Conservation (phyloP, 441 rosid genomes). For the Gossypium schwendimanii region DNA sequence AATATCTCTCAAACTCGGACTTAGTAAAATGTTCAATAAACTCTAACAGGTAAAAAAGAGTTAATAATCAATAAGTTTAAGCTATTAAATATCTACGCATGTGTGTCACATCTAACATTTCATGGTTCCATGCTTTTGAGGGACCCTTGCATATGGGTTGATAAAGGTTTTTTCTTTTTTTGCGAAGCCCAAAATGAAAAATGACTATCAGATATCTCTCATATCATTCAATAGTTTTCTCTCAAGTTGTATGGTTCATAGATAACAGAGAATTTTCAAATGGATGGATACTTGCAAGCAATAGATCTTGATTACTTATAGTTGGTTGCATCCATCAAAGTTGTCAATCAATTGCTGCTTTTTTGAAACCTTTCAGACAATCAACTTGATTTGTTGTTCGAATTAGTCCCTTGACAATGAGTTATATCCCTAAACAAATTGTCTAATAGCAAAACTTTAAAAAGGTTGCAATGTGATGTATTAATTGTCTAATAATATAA, state of each 20-base stretch:
- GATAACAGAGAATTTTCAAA: not conserved
- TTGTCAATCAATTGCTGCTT: not conserved
- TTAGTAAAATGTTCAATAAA: not conserved
- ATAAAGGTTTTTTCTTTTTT: not conserved
- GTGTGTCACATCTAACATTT: not conserved
- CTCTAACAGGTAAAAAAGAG: not conserved
- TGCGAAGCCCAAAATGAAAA: not conserved
- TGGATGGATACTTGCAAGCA: not conserved
- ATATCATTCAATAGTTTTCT: not conserved
- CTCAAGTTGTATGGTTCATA: not conserved
- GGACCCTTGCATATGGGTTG: not conserved
- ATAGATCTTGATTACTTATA: not conserved
- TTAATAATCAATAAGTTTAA: too few relatives aligned
- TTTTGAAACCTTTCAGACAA: not conserved
- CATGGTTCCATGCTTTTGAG: not conserved
- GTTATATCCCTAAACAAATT: not conserved
- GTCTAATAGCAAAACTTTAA: too few relatives aligned
- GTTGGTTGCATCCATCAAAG: not conserved
- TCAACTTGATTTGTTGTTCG: not conserved
- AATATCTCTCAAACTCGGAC: not conserved
- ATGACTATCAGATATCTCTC: not conserved
- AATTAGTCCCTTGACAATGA: not conserved
- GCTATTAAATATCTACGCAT: too few relatives aligned
- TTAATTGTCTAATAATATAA: not conserved
- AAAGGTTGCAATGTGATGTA: too few relatives aligned